These are phyloP conservation scores for Pichia sp. DNA, from an alignment of 1,139 yeast species.

Conservation along the genomic window DNA sequence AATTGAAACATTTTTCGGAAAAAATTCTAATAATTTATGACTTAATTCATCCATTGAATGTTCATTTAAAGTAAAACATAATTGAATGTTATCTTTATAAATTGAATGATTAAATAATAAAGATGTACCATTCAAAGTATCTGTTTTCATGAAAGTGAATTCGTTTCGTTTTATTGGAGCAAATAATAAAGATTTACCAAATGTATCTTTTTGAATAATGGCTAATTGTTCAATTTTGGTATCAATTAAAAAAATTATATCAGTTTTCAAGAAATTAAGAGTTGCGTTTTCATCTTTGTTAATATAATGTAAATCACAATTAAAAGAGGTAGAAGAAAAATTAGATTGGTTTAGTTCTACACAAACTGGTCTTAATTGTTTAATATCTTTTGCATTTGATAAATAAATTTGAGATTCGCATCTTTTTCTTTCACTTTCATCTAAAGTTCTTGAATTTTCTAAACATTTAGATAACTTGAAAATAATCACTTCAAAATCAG, in stretches of 20 bases:
- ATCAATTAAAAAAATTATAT: constrained; percentile 15
- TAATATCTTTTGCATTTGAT: constrained; percentile 22
- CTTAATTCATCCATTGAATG: neutral
- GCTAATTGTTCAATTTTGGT: constrained; percentile 16
- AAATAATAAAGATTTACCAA: constrained; percentile 32
- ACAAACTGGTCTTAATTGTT: constrained; percentile 18
- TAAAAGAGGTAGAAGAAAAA: constrained; percentile 10
- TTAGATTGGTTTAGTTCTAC: constrained; percentile 13
- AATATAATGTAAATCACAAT: constrained; percentile 24
- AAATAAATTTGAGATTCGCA: constrained; percentile 15
- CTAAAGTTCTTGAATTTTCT: constrained; percentile 18
- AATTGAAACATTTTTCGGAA: constrained; percentile 8
- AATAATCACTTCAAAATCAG: constrained; percentile 23
- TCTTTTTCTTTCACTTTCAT: constrained; percentile 19
- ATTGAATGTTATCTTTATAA: constrained; percentile 17
- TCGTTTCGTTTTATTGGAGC: constrained; percentile 32
- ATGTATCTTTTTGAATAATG: constrained; percentile 21
- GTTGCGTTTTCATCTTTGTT: constrained; percentile 19
- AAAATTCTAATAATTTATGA: constrained; percentile 5
- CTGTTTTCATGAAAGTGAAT: constrained; percentile 16
- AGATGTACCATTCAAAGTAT: constrained; percentile 15
- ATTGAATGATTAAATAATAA: constrained; percentile 19
- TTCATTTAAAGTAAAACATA: constrained; percentile 17
- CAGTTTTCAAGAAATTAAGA: constrained; percentile 19
- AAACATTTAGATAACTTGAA: constrained; percentile 19